Conservation (phyloP, 2,329 filamentous ascomycete species). For the Fusarium chaquense region DNA sequence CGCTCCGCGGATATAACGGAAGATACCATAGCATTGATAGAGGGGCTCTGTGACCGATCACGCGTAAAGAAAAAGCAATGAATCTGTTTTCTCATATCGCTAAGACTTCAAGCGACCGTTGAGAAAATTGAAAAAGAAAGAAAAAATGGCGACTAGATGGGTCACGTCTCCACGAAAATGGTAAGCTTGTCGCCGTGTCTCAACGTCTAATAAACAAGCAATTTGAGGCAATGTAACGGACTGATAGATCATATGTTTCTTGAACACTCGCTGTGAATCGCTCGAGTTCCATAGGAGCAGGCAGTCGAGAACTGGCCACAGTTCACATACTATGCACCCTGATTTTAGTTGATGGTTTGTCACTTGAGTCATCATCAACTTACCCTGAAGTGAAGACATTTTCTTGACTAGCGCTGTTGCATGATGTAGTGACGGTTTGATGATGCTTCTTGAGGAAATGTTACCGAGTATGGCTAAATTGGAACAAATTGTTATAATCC, state of each 20-base stretch:
- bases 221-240: neutral
- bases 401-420: neutral
- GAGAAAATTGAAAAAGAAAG: neutral
- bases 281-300: neutral
- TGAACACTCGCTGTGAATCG: neutral
- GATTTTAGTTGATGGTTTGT: rapidly evolving
- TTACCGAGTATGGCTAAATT: neutral
- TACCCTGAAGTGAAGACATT: neutral
- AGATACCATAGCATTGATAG: neutral
- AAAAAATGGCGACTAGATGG: neutral
- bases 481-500: rapidly evolving
- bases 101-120: neutral
- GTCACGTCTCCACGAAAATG: neutral
- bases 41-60: neutral
- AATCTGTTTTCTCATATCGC: neutral
- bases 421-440: neutral
- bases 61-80: neutral
- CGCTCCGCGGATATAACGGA: neutral
- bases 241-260: neutral
- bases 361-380: neutral
- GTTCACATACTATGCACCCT: neutral
- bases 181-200: neutral
- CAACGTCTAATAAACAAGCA: neutral
- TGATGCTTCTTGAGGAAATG: rapidly evolving
- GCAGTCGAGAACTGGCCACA: neutral